Evolutionary conservation across 768 basidiomycete species (phyloP), one percentile per base, ranked within the genome.

Genomic region (Trametes punicea): DNA sequence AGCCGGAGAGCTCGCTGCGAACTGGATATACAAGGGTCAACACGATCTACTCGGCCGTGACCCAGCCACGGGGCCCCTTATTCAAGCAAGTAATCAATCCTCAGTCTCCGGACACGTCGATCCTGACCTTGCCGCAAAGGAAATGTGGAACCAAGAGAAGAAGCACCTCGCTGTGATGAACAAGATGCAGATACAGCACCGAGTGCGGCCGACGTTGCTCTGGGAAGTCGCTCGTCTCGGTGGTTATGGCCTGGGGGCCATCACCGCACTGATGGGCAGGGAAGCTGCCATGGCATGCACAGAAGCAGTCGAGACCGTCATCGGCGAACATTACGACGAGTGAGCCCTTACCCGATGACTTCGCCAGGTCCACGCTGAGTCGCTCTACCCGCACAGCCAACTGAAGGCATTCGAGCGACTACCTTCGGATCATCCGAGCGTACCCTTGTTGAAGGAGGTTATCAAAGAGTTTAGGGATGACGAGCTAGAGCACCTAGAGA

Each of bases 281-380:
- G 88, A 97, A 63, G 93, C 94, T 11, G 93, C 95, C 0, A 98
- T 98, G 95, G 95, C 95, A 6, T 98, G 95, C 65, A 98, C 95
- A 0, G 95, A 98, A 70, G 95, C 95, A 0, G 94, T 98, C 18
- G 95, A 98, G 70, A 97, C 95, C 0, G 93, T 93, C 53, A 98
- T 98, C 49, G 95, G 95, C 36, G 95, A 98, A 70, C 95, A 98
- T 71, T 98, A 98, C 65, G 92, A 98, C 69, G 93, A 97, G 95
- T 96, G 68, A 67, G 91, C 80, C 11, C n/a, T 13, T 29, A 21
- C 53, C 8, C 18, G 25, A 26, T 10, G 15, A 2, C 20, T 10
- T 31, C 16, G 8, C 6, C 21, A 1, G 20, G 11, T 6, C 6
- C 1, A 5, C n/a, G 53, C 49, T 56, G 31, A 62, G n/a, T n/a